Evolutionary conservation across 768 basidiomycete genomes (phyloP).

Genomic region (Lactarius quietus): DNA sequence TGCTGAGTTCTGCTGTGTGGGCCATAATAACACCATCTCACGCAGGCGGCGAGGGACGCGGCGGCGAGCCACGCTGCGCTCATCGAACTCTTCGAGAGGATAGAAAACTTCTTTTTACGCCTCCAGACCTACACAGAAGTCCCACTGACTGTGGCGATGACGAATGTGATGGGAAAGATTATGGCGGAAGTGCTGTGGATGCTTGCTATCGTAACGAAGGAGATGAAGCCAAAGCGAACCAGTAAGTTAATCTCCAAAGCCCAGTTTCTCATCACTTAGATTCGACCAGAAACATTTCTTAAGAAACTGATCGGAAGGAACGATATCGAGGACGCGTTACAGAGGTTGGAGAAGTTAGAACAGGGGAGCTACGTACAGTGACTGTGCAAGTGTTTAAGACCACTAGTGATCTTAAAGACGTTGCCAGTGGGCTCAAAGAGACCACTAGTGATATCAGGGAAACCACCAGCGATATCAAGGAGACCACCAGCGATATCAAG

Average conservation of each 20-base stretch:
- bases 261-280: background rate
- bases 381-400: background rate
- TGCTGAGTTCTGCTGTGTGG: background rate
- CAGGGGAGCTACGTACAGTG: background rate
- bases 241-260: background rate
- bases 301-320: background rate
- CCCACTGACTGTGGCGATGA: background rate
- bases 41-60: background rate
- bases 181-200: background rate
- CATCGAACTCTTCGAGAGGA: background rate
- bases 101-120: background rate
- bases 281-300: background rate
- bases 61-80: background rate
- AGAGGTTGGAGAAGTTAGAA: background rate
- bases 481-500: too few relatives aligned
- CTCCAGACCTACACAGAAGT: background rate
- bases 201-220: background rate
- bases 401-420: background rate
- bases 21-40: too few relatives aligned
- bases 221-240: background rate
- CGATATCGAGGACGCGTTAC: background rate
- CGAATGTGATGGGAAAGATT: background rate
- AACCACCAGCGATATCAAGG: too few relatives aligned
- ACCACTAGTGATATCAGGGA: too few relatives aligned
- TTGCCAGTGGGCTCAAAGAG: too few relatives aligned